phyloP scores from a whole-genome alignment of 1,284 basidiomycete species.

The Singerocomus inundabilis region DNA sequence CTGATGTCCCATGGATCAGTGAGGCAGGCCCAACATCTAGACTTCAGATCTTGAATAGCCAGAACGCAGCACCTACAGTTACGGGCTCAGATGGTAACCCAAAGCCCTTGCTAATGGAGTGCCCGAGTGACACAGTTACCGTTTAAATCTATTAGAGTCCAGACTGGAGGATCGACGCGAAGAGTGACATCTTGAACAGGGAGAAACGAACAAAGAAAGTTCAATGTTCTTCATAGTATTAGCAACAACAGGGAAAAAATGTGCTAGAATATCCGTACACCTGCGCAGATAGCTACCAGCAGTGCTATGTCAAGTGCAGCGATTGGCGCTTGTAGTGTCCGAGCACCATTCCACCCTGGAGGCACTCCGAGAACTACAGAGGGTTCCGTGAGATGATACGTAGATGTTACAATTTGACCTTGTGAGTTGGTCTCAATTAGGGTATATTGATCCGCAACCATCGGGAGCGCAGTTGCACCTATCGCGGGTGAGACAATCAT shows the following conservation, averaged over 20 bases:
- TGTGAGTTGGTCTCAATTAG: constrained; percentile 45
- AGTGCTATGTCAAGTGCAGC: constrained; percentile 15
- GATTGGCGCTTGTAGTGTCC: constrained; percentile 8
- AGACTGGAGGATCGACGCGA: not conserved
- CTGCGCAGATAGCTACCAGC: constrained; percentile 10
- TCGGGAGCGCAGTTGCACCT: constrained; percentile 48
- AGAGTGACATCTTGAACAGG: too few relatives aligned
- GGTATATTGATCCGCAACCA: constrained; percentile 45
- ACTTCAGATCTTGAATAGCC: too few relatives aligned
- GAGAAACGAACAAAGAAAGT: not conserved
- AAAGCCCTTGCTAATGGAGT: not conserved
- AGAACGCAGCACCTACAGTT: too few relatives aligned
- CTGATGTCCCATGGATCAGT: too few relatives aligned
- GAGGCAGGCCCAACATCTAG: too few relatives aligned
- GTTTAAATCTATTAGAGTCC: not conserved
- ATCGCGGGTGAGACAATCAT: constrained; percentile 40
- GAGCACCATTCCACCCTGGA: constrained; percentile 37
- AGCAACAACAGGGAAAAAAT: not conserved
- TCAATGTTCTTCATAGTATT: not conserved
- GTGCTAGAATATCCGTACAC: constrained; percentile 20
- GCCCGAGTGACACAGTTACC: not conserved
- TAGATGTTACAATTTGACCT: constrained; percentile 44
- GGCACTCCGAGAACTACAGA: constrained; percentile 50
- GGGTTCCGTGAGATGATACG: constrained; percentile 40
- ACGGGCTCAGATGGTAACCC: too few relatives aligned